Evolutionary conservation across 2,329 filamentous ascomycete species (phyloP), one percentile per base, ranked within the genome.

Genomic region (Cladorrhinum sp.): DNA sequence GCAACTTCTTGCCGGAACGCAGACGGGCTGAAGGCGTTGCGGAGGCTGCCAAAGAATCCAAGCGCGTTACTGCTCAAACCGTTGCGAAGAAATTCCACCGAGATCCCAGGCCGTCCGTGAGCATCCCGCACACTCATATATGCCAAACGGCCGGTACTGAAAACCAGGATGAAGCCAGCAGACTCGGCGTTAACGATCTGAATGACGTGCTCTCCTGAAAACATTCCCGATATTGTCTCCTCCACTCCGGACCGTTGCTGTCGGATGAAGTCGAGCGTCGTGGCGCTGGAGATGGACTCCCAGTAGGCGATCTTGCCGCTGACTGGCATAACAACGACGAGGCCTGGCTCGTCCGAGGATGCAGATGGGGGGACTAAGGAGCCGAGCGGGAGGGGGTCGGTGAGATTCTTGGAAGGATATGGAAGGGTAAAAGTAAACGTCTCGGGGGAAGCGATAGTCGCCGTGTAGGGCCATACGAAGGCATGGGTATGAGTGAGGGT

Each of bases 221-320:
- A 85, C 75, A 97, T 82, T 63, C 89, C 89, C 2, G 85, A 80
- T 63, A 96, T 85, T 2, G 79, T 78, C 50, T 90, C 86, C 69
- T 96, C 91, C 16, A 96, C 85, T 16, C 91, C 91, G 65, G 87
- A 88, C 65, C 90, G 87, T 69, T 91, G 90, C 71, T 96, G 89
- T 65, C 90, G 88, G 69, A 93, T 90, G 45, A 96, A 85, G 64
- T 90, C 91, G 58, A 96, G 82, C 0, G 91, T 92, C 41, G 92
- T 90, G 9, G 92, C 92, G 73, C 87, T 92, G 59, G 93, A 92
- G 64, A 98, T 90, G 41, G 92, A 96, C 73, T 98, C 95, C 92
- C 95, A 98, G 74, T 95, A 98, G 50, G 91, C 88, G 56, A 98
- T 86, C 73, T 88, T 93, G 56, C 95, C 95, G 53, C 83, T 92